Base-by-base conservation (phyloP, 2,329 filamentous ascomycete genomes). In the Immersiporthe knoxdaviesiana region DNA sequence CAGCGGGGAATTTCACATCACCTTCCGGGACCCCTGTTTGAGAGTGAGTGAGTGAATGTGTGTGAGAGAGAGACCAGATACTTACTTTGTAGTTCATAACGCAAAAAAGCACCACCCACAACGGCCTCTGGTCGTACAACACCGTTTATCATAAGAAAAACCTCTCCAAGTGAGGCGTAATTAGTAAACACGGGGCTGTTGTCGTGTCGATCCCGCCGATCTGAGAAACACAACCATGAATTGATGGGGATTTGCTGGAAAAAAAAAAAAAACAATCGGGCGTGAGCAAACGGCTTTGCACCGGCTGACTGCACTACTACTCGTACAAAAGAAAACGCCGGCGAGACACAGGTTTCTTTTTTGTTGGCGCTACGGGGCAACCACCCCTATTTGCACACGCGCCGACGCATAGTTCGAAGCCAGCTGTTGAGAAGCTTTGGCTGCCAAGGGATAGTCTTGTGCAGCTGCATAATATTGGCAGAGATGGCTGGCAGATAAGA, bases 81-180 rank as follows among this genome's bases (percentile, higher is more conserved):
- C n/a, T 44, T 30, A n/a, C n/a, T n/a, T n/a, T n/a, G n/a, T 14
- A 18, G n/a, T 5, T 62, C 59, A 41, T 5, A 27, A 11, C 7
- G 59, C 30, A 60, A 24, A 14, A 16, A 35, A 21, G 58, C 21
- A 44, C 18, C 37, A 41, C n/a, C n/a, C n/a, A n/a, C n/a, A n/a
- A n/a, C 59, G 59, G 16, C 27, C 52, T 56, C 27, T n/a, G 27
- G 52, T 56, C 52, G 39, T 63, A 37, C 47, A 47, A 62, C 32
- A 63, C 62, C 39, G 47, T 58, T 44, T 37, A 21, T 14, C 24
- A 54, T 41, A 16, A 18, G 66, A 44, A 35, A 4, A 35, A n/a
- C n/a, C 21, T 60, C 32, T 65, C 64, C 50, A 68, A 68, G 66
- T 65, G 63, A 68, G 69, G 66, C 69, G 66, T 63, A 60, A 63